Conservation (phyloP, 441 rosid genomes). For the Viola pubescens region DNA sequence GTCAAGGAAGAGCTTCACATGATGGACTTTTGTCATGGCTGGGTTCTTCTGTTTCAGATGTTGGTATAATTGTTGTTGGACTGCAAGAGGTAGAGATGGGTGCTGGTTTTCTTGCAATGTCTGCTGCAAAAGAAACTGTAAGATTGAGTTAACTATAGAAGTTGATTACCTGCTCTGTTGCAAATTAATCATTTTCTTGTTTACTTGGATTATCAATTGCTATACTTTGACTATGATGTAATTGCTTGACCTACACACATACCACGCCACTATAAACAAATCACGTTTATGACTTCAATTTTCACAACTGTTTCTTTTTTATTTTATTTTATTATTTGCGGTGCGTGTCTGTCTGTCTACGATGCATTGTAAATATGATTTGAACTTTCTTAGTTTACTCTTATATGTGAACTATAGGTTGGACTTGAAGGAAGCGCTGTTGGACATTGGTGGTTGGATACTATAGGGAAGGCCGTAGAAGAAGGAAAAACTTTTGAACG, state of each 20-base stretch:
- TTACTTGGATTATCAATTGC: too few species aligned
- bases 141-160: constrained; percentile 23
- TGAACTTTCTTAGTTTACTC: not conserved
- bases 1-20: constrained; percentile 89
- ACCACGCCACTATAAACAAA: too few species aligned
- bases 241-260: too few species aligned
- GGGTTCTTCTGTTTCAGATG: constrained; percentile 81
- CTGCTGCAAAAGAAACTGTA: constrained; percentile 99
- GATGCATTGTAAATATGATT: not conserved
- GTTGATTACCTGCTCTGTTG: not conserved
- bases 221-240: too few species aligned
- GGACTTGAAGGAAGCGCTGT: constrained; percentile 97
- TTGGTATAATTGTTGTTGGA: constrained; percentile 90
- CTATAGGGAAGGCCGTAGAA: constrained; percentile 75
- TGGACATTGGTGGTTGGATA: constrained; percentile 91
- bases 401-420: constrained; percentile 49
- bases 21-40: constrained; percentile 85
- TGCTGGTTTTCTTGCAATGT: constrained; percentile 98
- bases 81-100: constrained; percentile 99
- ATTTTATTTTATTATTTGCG: too few species aligned
- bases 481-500: constrained; percentile 81
- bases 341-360: too few species aligned
- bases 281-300: too few species aligned
- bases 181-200: not conserved
- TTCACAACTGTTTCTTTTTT: too few species aligned